These are phyloP conservation scores for Delphinella strobiligena DNA, from an alignment of 2,329 filamentous ascomycete species.

Conservation along the genomic window DNA sequence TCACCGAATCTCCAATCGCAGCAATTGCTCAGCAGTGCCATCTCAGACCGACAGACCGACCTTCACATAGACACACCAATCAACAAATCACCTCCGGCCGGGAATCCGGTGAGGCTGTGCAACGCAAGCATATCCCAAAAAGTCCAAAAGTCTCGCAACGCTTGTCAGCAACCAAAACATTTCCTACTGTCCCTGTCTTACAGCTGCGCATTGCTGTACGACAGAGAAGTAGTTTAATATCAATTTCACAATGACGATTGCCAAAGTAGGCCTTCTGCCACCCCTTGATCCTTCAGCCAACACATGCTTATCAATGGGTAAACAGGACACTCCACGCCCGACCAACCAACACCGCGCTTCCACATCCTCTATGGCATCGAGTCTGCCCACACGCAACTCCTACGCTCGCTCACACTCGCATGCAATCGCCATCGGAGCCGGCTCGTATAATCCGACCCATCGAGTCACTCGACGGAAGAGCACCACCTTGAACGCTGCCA, in stretches of 20 bases:
- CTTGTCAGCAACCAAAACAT: neutral
- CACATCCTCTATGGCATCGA: conserved; percentile 45
- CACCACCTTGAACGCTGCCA: conserved; percentile 61
- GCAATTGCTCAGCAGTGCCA: neutral
- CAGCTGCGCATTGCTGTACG: neutral
- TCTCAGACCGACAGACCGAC: neutral
- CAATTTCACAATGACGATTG: conserved; percentile 5
- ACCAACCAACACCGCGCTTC: conserved; percentile 39
- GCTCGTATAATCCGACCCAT: conserved; percentile 66
- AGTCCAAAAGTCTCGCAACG: neutral
- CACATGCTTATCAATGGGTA: neutral
- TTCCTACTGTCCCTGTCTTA: neutral
- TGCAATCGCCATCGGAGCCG: conserved; percentile 68
- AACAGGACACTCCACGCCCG: conserved; percentile 29
- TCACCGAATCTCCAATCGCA: neutral
- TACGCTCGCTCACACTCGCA: conserved; percentile 67
- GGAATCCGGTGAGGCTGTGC: neutral
- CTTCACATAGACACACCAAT: neutral
- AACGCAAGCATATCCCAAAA: neutral
- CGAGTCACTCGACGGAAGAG: conserved; percentile 90
- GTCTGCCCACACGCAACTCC: conserved; percentile 48
- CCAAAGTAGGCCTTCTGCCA: conserved; percentile 2
- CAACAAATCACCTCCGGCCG: neutral
- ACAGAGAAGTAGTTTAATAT: neutral
- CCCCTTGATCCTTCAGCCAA: neutral